Percentiles rank a stretch among this genome's conserved stretches.
phyloP scores from a whole-genome alignment of 345 rosid species.

The Populus davidiana region DNA sequence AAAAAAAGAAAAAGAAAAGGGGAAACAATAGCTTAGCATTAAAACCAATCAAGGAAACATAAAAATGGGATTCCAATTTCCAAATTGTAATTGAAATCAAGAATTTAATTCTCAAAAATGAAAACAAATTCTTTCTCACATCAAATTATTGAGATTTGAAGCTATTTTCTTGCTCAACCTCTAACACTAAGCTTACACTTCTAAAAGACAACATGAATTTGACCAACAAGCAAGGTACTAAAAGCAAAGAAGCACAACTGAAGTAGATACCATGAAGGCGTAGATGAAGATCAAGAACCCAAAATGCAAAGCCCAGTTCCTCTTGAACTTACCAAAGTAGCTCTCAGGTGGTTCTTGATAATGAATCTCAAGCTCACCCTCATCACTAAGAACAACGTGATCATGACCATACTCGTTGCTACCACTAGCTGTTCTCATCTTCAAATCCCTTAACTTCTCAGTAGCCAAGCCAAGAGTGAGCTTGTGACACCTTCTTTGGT shows the following conservation, averaged over 20 bases:
- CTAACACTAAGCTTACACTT: not conserved
- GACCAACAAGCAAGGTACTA: constrained; percentile 17
- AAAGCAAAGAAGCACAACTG: constrained; percentile 81
- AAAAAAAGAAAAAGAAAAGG: not conserved
- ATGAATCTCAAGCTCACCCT: constrained; percentile 81
- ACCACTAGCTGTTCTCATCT: constrained; percentile 37
- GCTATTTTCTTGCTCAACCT: not conserved
- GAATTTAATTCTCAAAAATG: not conserved
- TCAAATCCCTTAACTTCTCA: constrained; percentile 80
- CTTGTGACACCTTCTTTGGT: constrained; percentile 96
- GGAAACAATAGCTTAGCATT: too few species aligned
- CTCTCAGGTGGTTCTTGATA: constrained; percentile 96
- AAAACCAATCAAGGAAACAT: too few species aligned
- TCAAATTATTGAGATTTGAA: not conserved
- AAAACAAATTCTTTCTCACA: not conserved
- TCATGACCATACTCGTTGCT: constrained; percentile 39
- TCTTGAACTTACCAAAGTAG: constrained; percentile 90
- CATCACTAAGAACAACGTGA: constrained; percentile 32
- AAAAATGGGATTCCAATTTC: not conserved
- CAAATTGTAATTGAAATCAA: not conserved
- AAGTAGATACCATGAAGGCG: constrained; percentile 72
- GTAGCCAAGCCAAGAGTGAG: constrained; percentile 90
- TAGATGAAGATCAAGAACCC: constrained; percentile 84
- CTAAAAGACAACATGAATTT: not conserved
- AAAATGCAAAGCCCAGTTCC: constrained; percentile 93